Evolutionary conservation across 306 rosid genomes (phyloP), one percentile per base, ranked within the genome.

Genomic region (Prunus fruticosa): DNA sequence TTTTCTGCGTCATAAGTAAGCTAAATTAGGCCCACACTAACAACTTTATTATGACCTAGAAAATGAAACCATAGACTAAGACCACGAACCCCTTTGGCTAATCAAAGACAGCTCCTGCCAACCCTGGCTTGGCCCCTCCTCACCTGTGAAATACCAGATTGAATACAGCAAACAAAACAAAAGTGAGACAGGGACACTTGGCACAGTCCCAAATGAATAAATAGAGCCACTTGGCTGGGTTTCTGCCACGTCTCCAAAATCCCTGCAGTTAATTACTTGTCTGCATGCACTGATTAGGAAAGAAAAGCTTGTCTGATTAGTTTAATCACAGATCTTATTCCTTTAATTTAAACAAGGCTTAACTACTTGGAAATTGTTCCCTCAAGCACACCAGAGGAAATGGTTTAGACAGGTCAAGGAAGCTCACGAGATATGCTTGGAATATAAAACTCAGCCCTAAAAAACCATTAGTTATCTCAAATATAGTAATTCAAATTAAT

Each of bases 241-340:
- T 64, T 80, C 34, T 25, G 85, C 90, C 87, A 72, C 87, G 80
- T 82, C 49, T 49, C 76, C 22, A 49, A 49, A 53, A 38, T 53
- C 74, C n/a, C 19, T 27, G 25, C 16, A 38, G 10, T 61, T 61
- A 4, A 69, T 64, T 67, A 45, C 69, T 67, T 18, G 12, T 49
- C 69, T 58, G 80, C 82, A 68, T 76, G 79, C 75, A 72, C 81
- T 84, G 28, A 61, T 66, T 75, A 43, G 53, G 19, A 19, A 50
- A 28, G 19, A 7, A 27, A 57, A 28, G 49, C 19, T 51, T 54
- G 66, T 71, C 83, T 9, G 19, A 34, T 30, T 61, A n/a, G 18
- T 43, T 58, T 69, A 68, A 54, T 50, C 11, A 27, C 50, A n/a
- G 2, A 27, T 19, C 51, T 71, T n/a, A 41, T 7, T 3, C 28